Evolutionary conservation across 208 protist genomes (phyloP).

Genomic region (Lotmaria passim): DNA sequence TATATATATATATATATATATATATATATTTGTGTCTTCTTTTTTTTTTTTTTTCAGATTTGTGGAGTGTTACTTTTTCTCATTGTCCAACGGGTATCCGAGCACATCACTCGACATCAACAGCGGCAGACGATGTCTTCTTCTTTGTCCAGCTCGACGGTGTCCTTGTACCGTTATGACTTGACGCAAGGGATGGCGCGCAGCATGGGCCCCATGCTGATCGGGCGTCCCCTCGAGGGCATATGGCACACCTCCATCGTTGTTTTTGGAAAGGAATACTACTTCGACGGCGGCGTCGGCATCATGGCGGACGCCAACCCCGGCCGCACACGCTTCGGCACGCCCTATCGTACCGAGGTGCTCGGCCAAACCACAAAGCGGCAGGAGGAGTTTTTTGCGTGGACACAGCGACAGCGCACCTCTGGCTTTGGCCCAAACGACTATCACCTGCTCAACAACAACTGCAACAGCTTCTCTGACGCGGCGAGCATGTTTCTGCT

Average conservation of each 20-base stretch:
- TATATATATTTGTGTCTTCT: no score
- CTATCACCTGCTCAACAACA: slow-evolving; percentile 91
- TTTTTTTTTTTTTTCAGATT: no score
- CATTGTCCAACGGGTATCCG: no score
- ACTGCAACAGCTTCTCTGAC: slow-evolving; percentile 96
- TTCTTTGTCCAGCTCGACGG: slow-evolving; percentile 29
- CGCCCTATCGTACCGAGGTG: slow-evolving; percentile 54
- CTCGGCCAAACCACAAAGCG: slow-evolving; percentile 68
- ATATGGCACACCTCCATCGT: slow-evolving; percentile 96
- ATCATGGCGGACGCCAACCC: slow-evolving; percentile 52
- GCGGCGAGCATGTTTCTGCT: slow-evolving; percentile 79
- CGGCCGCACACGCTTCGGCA: slow-evolving; percentile 83
- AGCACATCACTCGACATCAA: no score
- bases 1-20: no score
- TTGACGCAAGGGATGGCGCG: slow-evolving; percentile 90
- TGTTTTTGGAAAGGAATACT: slow-evolving; percentile 92
- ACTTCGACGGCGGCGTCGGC: slow-evolving; percentile 92
- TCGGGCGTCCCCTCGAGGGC: slow-evolving; percentile 89
- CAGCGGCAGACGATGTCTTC: no score
- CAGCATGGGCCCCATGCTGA: slow-evolving; percentile 66
- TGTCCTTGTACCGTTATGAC: slow-evolving; percentile 94
- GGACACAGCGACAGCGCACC: slow-evolving; percentile 39
- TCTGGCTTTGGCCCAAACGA: slow-evolving; percentile 72
- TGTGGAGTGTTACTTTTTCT: no score
- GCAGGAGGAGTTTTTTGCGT: slow-evolving; percentile 65